Percentiles rank a stretch among this genome's conserved stretches.
Evolutionary conservation across 2,329 filamentous ascomycete genomes (phyloP).

Genomic region (Apiospora koreana): DNA sequence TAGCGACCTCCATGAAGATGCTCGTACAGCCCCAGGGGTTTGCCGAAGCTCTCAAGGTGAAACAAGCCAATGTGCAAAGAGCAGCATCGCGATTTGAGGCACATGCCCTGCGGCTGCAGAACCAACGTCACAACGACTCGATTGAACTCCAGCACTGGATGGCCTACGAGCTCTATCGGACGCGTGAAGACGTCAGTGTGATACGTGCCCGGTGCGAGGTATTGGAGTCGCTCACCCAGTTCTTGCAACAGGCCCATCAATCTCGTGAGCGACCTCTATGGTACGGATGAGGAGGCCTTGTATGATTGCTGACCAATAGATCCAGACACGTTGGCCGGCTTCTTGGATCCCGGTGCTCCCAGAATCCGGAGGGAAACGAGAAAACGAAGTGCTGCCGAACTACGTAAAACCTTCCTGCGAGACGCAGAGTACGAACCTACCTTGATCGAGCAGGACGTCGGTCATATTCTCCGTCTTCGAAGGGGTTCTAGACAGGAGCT

Average conservation of each 20-base stretch:
- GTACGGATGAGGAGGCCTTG: not conserved
- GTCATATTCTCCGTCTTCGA: not conserved
- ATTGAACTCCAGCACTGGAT: not conserved
- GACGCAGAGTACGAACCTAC: not conserved
- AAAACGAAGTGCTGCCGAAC: not conserved
- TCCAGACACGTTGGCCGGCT: not conserved
- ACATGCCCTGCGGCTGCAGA: not conserved
- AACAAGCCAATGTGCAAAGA: not conserved
- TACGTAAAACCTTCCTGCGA: not conserved
- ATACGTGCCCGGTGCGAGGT: not conserved
- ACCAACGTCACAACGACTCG: not conserved
- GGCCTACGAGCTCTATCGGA: not conserved
- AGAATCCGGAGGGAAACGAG: not conserved
- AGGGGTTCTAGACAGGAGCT: not conserved
- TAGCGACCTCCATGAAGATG: not conserved
- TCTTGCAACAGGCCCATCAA: not conserved
- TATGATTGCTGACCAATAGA: not conserved
- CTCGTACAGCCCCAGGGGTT: not conserved
- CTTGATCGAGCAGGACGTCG: not conserved
- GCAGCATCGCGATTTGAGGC: not conserved
- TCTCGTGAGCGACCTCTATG: not conserved
- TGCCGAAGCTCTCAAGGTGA: not conserved
- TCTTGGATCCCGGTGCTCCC: not conserved
- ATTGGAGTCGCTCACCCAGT: not conserved
- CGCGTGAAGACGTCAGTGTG: not conserved